Conservation (phyloP, 805 yeast genomes). For the Torulaspora franciscae region DNA sequence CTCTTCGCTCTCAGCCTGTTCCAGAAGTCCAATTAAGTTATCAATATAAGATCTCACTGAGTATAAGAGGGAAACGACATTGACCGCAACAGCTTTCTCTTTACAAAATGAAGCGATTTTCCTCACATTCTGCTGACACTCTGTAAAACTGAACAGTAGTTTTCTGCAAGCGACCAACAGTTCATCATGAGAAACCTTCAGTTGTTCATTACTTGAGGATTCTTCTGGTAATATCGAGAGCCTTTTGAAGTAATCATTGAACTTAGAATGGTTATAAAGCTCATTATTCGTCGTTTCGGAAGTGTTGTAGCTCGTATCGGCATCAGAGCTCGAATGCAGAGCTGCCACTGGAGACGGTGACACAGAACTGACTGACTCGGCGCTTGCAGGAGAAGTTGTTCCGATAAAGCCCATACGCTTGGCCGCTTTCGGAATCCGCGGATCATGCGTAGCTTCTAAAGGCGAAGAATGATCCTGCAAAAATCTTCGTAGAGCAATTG, state of each 20-base stretch:
- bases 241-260: conserved; percentile 61
- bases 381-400: conserved; percentile 15
- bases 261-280: conserved; percentile 38
- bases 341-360: conserved; percentile 11
- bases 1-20: conserved; percentile 44
- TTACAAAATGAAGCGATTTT: conserved; percentile 54
- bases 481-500: conserved; percentile 29
- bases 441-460: conserved; percentile 7
- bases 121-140: conserved; percentile 55
- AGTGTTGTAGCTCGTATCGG: conserved; percentile 3
- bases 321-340: conserved; percentile 6
- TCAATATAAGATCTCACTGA: conserved; percentile 53
- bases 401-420: conserved; percentile 69
- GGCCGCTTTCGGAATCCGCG: conserved; percentile 50
- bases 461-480: conserved; percentile 19
- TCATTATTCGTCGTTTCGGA: conserved; percentile 17
- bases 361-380: conserved; percentile 7
- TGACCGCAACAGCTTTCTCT: conserved; percentile 51
- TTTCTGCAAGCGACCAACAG: conserved; percentile 46
- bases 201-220: conserved; percentile 22
- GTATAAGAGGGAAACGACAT: conserved; percentile 48
- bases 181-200: conserved; percentile 31
- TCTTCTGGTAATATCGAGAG: conserved; percentile 59
- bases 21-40: conserved; percentile 52
- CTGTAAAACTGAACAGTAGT: conserved; percentile 56